Evolutionary conservation across 2,329 filamentous ascomycete species (phyloP).

Genomic region (Fusarium penzigii): DNA sequence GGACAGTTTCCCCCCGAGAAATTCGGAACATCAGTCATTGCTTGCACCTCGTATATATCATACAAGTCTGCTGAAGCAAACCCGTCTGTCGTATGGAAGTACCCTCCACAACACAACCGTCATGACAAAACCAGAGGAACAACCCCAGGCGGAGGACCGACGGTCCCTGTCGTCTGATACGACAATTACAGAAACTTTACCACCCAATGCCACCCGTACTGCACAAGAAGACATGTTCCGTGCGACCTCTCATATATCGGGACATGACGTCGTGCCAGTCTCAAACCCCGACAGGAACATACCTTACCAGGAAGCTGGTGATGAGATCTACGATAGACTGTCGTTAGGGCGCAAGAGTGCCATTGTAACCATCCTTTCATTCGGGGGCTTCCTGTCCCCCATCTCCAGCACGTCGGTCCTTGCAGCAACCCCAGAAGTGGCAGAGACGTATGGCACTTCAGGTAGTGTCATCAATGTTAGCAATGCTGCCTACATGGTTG

Average conservation of each 20-base stretch:
- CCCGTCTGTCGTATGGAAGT: neutral
- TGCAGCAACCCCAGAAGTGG: conserved; percentile 73
- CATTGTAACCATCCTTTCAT: conserved; percentile 70
- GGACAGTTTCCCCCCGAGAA: neutral
- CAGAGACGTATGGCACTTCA: conserved; percentile 62
- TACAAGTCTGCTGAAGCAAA: no score
- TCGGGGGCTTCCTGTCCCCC: conserved; percentile 75
- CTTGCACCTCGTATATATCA: no score
- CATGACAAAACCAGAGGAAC: neutral
- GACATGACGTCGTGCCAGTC: conserved; percentile 30
- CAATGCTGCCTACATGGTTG: conserved; percentile 74
- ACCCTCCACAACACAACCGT: neutral
- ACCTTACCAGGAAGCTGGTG: conserved; percentile 35
- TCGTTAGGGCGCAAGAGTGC: conserved; percentile 61
- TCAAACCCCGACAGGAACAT: conserved; percentile 3
- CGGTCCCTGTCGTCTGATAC: neutral
- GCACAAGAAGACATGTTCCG: conserved; percentile 17
- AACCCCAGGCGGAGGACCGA: neutral
- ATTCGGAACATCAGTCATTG: no score
- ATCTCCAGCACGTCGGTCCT: conserved; percentile 74
- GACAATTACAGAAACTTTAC: neutral
- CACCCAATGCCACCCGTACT: neutral
- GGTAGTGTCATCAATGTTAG: conserved; percentile 71
- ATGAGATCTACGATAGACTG: conserved; percentile 66
- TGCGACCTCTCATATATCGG: conserved; percentile 32